Evolutionary conservation across 257 asterid genomes (phyloP).

Genomic region (Nicotiana tabacum): DNA sequence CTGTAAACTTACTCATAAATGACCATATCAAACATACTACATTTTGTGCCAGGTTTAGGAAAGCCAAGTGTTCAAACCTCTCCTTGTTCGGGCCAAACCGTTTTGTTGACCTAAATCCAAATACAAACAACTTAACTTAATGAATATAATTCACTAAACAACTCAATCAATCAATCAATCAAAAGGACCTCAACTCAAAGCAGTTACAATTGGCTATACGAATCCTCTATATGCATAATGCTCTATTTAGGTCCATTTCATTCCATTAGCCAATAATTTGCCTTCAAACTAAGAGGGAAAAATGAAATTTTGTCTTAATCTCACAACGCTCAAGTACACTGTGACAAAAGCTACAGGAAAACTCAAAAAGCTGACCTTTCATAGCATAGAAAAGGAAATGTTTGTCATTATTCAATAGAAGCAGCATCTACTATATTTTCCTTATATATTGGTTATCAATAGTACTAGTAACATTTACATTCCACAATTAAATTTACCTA

Average conservation of each 20-base stretch:
- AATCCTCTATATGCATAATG: neutral
- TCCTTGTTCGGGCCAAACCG: slow-evolving; percentile 70
- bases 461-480: neutral
- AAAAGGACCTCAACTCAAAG: neutral
- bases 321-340: neutral
- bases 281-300: neutral
- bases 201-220: neutral
- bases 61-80: slow-evolving; percentile 97
- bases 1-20: slow-evolving; percentile 61
- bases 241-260: neutral
- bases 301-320: neutral
- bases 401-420: neutral
- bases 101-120: slow-evolving; percentile 72
- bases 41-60: slow-evolving; percentile 84
- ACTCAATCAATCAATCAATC: neutral
- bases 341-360: neutral
- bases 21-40: slow-evolving; percentile 93
- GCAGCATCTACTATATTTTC: neutral
- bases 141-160: neutral
- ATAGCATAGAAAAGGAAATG: neutral
- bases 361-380: neutral
- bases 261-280: neutral
- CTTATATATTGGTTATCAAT: neutral
- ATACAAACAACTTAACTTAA: neutral
- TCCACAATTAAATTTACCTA: neutral